Evolutionary conservation across 441 rosid genomes (phyloP).

Genomic region (Aleurites moluccanus): DNA sequence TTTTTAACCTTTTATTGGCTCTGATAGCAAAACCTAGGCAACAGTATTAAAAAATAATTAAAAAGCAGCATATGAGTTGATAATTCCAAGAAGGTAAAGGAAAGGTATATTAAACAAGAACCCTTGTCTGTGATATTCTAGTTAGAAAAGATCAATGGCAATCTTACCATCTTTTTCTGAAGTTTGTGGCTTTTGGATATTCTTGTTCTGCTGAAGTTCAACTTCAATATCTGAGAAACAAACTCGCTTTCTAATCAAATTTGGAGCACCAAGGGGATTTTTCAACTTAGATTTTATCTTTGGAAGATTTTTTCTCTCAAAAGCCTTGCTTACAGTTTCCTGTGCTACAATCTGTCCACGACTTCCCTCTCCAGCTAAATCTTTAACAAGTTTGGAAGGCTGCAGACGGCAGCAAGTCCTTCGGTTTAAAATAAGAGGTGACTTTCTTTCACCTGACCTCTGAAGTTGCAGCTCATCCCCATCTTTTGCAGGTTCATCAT

Average conservation of each 20-base stretch:
- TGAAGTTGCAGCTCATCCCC: conserved; percentile 29
- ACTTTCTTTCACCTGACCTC: conserved; percentile 29
- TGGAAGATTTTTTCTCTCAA: conserved; percentile 16
- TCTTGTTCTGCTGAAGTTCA: conserved; percentile 28
- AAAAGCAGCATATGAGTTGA: neutral
- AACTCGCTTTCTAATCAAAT: conserved; percentile 42
- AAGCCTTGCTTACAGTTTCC: conserved; percentile 26
- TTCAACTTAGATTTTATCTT: conserved; percentile 21
- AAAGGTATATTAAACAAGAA: neutral
- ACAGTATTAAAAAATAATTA: neutral
- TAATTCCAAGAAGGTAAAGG: conserved; percentile 7
- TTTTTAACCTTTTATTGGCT: conserved; percentile 33
- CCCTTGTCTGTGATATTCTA: too few species aligned
- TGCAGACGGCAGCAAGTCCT: conserved; percentile 27
- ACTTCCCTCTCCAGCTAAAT: conserved; percentile 24
- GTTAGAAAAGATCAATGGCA: neutral
- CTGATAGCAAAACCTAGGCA: conserved; percentile 27
- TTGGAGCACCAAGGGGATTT: neutral
- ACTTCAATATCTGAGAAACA: conserved; percentile 38
- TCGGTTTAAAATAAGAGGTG: conserved; percentile 35
- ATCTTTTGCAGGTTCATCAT: conserved; percentile 28
- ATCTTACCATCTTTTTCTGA: conserved; percentile 33
- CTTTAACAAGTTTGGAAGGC: conserved; percentile 30
- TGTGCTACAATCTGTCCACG: conserved; percentile 22
- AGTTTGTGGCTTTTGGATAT: conserved; percentile 20